These are phyloP conservation scores for Ogataea salicorniae DNA, from an alignment of 805 yeast genomes.

Conservation along the genomic window DNA sequence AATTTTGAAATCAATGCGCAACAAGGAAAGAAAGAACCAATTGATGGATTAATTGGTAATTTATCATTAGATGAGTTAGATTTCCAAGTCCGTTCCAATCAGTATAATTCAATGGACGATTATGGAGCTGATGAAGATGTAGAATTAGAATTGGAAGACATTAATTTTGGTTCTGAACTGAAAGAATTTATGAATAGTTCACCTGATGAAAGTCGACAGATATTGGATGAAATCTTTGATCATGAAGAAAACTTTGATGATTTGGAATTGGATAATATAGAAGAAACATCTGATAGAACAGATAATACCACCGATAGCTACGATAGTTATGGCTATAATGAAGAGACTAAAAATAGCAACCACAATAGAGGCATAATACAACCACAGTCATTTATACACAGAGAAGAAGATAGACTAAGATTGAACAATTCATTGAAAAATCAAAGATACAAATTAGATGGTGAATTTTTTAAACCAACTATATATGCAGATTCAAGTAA, in stretches of 20 bases:
- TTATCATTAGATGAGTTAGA: constrained; percentile 33
- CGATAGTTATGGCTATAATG: no score
- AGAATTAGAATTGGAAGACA: constrained; percentile 8
- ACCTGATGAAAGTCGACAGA: constrained; percentile 11
- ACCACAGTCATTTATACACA: no score
- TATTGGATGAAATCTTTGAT: constrained; percentile 19
- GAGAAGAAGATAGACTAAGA: no score
- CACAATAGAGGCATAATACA: no score
- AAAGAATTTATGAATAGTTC: constrained; percentile 14
- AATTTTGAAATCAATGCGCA: constrained; percentile 8
- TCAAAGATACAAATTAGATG: constrained; percentile 1
- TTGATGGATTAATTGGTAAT: constrained; percentile 26
- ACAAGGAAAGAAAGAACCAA: constrained; percentile 5
- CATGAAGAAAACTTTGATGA: constrained; percentile 16
- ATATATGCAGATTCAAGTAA: not conserved
- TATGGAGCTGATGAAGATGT: constrained; percentile 10
- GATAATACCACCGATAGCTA: not conserved
- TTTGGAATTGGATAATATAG: constrained; percentile 17
- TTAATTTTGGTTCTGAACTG: constrained; percentile 19
- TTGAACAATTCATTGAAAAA: not conserved
- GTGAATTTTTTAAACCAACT: not conserved
- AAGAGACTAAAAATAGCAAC: no score
- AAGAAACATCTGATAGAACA: not conserved
- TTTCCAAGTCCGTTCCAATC: constrained; percentile 28
- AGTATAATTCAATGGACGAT: constrained; percentile 11